Percentiles rank a stretch among this genome's conserved stretches.
Evolutionary conservation across 805 yeast genomes (phyloP).

Genomic region (Schizosaccharomyces osmophilus): DNA sequence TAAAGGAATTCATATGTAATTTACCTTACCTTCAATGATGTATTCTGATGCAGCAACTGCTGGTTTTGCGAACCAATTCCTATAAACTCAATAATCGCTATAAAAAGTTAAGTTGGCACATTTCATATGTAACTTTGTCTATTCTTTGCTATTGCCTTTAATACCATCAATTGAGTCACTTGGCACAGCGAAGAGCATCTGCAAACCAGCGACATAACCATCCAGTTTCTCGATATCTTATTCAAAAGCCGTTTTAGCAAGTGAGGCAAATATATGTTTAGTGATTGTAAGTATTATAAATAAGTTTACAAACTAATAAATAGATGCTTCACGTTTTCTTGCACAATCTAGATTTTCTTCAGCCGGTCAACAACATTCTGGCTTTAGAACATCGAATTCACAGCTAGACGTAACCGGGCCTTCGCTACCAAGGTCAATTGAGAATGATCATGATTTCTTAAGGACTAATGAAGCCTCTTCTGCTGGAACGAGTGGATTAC

Average conservation of each 20-base stretch:
- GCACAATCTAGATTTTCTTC: not conserved
- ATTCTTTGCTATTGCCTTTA: too few species aligned
- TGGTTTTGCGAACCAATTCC: too few species aligned
- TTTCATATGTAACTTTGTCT: too few species aligned
- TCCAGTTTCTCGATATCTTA: not conserved
- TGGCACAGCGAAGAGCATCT: too few species aligned
- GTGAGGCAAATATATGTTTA: not conserved
- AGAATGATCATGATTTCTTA: not conserved
- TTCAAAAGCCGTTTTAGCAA: not conserved
- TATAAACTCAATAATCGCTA: too few species aligned
- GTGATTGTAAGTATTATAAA: not conserved
- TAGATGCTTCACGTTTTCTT: slow-evolving; percentile 1
- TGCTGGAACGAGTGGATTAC: not conserved
- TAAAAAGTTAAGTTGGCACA: too few species aligned
- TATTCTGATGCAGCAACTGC: too few species aligned
- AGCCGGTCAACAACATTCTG: not conserved
- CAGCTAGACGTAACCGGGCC: not conserved
- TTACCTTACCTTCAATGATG: too few species aligned
- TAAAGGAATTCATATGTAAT: too few species aligned
- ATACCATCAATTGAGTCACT: too few species aligned
- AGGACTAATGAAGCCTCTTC: not conserved
- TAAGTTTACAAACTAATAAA: not conserved
- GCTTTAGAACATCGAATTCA: not conserved
- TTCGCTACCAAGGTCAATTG: not conserved
- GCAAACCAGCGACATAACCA: not conserved